These are phyloP conservation scores for Raphanus sativus DNA, from an alignment of 345 rosid species.

Conservation along the genomic window DNA sequence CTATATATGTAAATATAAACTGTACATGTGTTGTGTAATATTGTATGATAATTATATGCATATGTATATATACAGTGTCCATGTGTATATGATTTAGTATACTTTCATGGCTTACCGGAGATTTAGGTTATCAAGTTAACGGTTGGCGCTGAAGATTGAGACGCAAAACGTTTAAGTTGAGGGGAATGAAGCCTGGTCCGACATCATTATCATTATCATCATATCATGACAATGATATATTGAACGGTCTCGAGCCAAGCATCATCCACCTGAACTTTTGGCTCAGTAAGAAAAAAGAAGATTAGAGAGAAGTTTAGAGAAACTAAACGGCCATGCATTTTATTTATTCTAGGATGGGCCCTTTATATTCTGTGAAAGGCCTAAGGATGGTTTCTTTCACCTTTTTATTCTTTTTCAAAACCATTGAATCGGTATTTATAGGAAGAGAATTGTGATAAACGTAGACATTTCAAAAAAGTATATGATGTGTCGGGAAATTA, in stretches of 20 bases:
- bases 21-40: too few species aligned
- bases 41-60: too few species aligned
- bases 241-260: slow-evolving; percentile 62
- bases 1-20: too few species aligned
- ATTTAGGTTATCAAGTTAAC: not conserved
- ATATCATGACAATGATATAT: not conserved
- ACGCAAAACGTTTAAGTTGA: slow-evolving; percentile 42
- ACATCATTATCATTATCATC: slow-evolving; percentile 33
- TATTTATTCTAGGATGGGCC: not conserved
- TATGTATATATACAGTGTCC: too few species aligned
- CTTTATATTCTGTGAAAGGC: not conserved
- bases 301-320: not conserved
- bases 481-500: not conserved
- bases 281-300: slow-evolving; percentile 18
- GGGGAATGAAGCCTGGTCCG: slow-evolving; percentile 99
- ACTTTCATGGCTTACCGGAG: slow-evolving; percentile 10
- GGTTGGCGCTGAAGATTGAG: not conserved
- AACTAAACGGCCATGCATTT: slow-evolving; percentile 41
- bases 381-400: not conserved
- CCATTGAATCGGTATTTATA: not conserved
- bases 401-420: not conserved
- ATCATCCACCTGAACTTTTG: slow-evolving; percentile 69
- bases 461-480: not conserved
- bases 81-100: not conserved
- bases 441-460: not conserved